phyloP scores from a whole-genome alignment of 2,329 filamentous ascomycete species.

The Rosellinia necatrix region DNA sequence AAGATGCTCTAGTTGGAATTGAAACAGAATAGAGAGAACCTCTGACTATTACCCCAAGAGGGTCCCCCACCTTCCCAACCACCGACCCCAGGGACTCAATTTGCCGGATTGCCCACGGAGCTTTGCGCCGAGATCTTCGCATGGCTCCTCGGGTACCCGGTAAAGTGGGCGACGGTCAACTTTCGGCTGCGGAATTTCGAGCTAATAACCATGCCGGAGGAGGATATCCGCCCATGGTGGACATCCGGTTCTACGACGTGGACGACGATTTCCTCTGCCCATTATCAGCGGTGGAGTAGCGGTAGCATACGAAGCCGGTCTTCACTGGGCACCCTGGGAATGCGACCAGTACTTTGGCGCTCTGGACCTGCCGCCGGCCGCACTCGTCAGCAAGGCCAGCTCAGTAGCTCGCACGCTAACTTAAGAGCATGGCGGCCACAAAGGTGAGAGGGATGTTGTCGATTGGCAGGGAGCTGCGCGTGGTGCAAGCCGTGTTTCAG shows the following conservation, averaged over 20 bases:
- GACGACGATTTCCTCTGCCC: background rate
- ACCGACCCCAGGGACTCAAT: conserved; percentile 16
- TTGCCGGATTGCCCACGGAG: conserved; percentile 14
- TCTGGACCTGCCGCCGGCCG: conserved; percentile 10
- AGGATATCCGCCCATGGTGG: background rate
- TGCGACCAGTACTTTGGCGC: conserved; percentile 13
- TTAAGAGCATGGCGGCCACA: background rate
- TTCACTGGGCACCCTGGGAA: conserved; percentile 18
- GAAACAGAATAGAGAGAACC: background rate
- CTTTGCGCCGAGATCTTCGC: conserved; percentile 28
- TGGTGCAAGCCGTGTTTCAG: conserved; percentile 6
- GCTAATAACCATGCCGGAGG: background rate
- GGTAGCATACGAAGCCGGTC: background rate
- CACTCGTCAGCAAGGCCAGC: conserved; percentile 24
- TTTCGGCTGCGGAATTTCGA: conserved; percentile 2
- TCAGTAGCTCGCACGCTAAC: conserved; percentile 11
- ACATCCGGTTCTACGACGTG: background rate
- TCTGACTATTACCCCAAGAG: background rate
- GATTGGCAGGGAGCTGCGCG: background rate
- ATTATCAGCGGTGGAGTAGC: background rate
- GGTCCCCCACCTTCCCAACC: background rate
- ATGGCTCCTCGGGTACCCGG: conserved; percentile 24
- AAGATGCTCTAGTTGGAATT: background rate
- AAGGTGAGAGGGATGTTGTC: background rate
- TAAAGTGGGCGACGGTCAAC: conserved; percentile 18